Evolutionary conservation across 2,329 filamentous ascomycete genomes (phyloP).

Genomic region (Neoscytalidium dimidiatum): DNA sequence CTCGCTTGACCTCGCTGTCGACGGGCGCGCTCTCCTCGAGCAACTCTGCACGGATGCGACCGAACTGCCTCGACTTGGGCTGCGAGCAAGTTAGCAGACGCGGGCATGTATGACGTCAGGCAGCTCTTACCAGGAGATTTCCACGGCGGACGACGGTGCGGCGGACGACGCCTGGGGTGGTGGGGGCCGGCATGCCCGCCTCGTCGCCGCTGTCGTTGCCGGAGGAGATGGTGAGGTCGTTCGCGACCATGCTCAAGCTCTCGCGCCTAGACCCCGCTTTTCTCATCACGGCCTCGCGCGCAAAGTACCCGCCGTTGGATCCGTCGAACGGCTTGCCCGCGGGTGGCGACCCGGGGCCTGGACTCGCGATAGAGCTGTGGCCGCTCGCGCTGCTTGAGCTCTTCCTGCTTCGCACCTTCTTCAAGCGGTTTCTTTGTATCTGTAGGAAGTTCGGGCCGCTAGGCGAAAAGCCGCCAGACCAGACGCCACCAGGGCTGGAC

Average conservation of each 20-base stretch:
- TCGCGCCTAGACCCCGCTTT: constrained; percentile 67
- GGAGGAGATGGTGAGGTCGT: constrained; percentile 78
- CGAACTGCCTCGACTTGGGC: constrained; percentile 97
- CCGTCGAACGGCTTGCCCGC: constrained; percentile 41
- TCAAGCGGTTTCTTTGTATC: constrained; percentile 66
- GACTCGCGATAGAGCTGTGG: constrained; percentile 67
- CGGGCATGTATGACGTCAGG: not conserved
- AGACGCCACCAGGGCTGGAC: constrained; percentile 60
- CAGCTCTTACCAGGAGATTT: constrained; percentile 73
- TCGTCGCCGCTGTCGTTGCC: constrained; percentile 80
- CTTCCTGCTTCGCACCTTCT: constrained; percentile 62
- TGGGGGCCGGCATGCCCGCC: constrained; percentile 47
- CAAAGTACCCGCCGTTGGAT: constrained; percentile 57
- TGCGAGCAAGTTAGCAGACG: constrained; percentile 37
- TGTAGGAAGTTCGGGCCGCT: constrained; percentile 76
- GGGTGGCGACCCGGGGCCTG: constrained; percentile 77
- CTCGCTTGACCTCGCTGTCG: constrained; percentile 84
- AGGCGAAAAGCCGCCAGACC: constrained; percentile 65
- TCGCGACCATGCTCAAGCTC: constrained; percentile 87
- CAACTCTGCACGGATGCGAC: constrained; percentile 85
- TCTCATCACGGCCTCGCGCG: constrained; percentile 50
- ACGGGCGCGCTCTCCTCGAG: constrained; percentile 85
- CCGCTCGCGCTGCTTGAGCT: constrained; percentile 71
- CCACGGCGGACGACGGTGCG: constrained; percentile 82
- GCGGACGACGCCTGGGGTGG: constrained; percentile 74